Evolutionary conservation across 192 early-diverging fungal species (phyloP).

Genomic region (Allomyces javanicus): DNA sequence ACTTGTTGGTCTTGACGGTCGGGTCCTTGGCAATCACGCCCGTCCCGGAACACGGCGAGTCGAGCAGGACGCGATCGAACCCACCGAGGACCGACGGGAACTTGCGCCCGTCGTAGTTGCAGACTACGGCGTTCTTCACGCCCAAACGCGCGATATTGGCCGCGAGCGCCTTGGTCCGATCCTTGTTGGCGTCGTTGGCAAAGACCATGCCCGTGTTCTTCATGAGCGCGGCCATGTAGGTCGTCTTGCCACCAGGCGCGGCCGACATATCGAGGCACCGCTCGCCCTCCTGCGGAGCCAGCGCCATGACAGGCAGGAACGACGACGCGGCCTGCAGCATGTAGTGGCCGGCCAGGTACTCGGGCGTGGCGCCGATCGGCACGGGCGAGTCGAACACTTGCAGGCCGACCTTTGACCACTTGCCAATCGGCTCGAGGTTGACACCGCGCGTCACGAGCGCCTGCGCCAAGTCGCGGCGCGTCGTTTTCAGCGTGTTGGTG

Average conservation of each 20-base stretch:
- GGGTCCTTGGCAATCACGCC: conserved; percentile 98
- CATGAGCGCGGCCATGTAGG: conserved; percentile 82
- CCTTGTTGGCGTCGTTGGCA: conserved; percentile 92
- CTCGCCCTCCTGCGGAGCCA: conserved; percentile 89
- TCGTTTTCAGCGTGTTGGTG: conserved; percentile 86
- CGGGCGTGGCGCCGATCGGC: conserved; percentile 92
- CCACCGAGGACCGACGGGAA: conserved; percentile 93
- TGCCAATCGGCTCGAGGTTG: conserved; percentile 93
- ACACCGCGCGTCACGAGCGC: conserved; percentile 87
- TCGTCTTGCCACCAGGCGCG: conserved; percentile 95
- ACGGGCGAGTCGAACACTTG: conserved; percentile 89
- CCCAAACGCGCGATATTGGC: conserved; percentile 83
- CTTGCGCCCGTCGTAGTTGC: conserved; percentile 92
- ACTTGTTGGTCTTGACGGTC: conserved; percentile 87
- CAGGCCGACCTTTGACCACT: conserved; percentile 95
- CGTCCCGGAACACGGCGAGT: conserved; percentile 96
- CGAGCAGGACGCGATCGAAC: conserved; percentile 89
- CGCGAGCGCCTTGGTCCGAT: conserved; percentile 72
- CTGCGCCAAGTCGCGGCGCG: conserved; percentile 85
- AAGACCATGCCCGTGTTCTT: conserved; percentile 96
- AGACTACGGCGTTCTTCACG: conserved; percentile 69
- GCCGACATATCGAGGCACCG: conserved; percentile 91
- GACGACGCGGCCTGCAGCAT: conserved; percentile 97
- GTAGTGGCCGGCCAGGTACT: conserved; percentile 97
- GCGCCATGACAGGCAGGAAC: conserved; percentile 87